Evolutionary conservation across 2,329 filamentous ascomycete species (phyloP).

Genomic region (Trichoderma asperellum): DNA sequence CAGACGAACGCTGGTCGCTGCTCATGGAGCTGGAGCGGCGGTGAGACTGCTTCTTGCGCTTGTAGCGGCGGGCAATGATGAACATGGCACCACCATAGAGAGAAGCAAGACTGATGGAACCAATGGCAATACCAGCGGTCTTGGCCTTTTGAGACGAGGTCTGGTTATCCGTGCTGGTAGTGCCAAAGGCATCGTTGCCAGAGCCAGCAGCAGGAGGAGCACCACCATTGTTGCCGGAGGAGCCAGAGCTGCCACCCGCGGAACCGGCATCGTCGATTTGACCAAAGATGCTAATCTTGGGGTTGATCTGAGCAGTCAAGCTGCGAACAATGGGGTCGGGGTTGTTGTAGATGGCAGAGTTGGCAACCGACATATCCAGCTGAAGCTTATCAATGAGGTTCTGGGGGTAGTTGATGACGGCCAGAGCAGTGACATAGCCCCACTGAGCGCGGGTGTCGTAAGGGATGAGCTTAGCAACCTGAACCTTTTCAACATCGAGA

Average conservation of each 20-base stretch:
- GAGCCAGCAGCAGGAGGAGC: slow-evolving; percentile 22
- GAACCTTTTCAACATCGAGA: slow-evolving; percentile 59
- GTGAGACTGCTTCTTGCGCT: slow-evolving; percentile 79
- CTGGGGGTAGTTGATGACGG: slow-evolving; percentile 69
- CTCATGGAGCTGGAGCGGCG: slow-evolving; percentile 75
- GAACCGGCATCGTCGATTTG: slow-evolving; percentile 46
- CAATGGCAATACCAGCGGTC: slow-evolving; percentile 72
- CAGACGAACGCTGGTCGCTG: slow-evolving; percentile 50
- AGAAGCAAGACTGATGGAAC: slow-evolving; percentile 75
- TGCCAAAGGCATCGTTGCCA: slow-evolving; percentile 46
- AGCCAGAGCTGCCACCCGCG: slow-evolving; percentile 33
- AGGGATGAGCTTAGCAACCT: slow-evolving; percentile 73
- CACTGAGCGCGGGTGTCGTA: slow-evolving; percentile 70
- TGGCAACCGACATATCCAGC: slow-evolving; percentile 70
- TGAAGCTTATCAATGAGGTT: slow-evolving; percentile 69
- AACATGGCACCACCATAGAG: slow-evolving; percentile 97
- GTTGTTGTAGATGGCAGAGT: slow-evolving; percentile 76
- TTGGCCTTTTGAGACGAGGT: slow-evolving; percentile 65
- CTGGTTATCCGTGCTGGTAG: slow-evolving; percentile 51
- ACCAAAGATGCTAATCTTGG: slow-evolving; percentile 61
- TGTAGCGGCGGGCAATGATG: slow-evolving; percentile 86
- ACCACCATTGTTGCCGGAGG: background rate
- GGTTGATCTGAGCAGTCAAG: slow-evolving; percentile 81
- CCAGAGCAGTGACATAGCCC: slow-evolving; percentile 81
- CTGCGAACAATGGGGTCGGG: slow-evolving; percentile 66